phyloP scores from a whole-genome alignment of 495 filamentous ascomycete genomes.

The Aspergillus bridgeri region DNA sequence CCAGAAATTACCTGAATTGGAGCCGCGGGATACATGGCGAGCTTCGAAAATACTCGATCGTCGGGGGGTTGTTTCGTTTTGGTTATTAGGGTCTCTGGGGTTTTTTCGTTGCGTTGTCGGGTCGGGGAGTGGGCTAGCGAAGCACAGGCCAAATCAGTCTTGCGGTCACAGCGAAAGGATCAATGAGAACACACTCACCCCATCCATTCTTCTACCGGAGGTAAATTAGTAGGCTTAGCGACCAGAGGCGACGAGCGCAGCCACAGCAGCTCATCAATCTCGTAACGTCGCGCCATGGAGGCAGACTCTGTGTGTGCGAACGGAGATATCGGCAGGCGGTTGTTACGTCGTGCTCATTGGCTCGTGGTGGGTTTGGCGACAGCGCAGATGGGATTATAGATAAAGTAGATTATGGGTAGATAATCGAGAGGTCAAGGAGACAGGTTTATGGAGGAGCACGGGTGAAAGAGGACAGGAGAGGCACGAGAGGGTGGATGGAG shows the following conservation, averaged over 20 bases:
- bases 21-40: slow-evolving; percentile 59
- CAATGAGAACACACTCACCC: slow-evolving; percentile 55
- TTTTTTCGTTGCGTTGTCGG: slow-evolving; percentile 47
- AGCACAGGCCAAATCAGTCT: slow-evolving; percentile 25
- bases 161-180: slow-evolving; percentile 14
- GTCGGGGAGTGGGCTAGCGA: slow-evolving; percentile 43
- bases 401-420: too few species aligned
- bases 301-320: slow-evolving; percentile 27
- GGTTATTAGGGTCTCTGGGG: slow-evolving; percentile 41
- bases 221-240: slow-evolving; percentile 73
- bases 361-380: slow-evolving; percentile 16
- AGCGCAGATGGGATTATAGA: too few species aligned
- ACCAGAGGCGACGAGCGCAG: slow-evolving; percentile 83
- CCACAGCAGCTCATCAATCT: slow-evolving; percentile 69
- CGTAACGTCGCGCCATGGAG: slow-evolving; percentile 64
- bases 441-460: neutral
- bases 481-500: neutral
- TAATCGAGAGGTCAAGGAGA: neutral
- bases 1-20: slow-evolving; percentile 51
- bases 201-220: slow-evolving; percentile 97
- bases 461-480: neutral
- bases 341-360: slow-evolving; percentile 36
- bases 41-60: slow-evolving; percentile 59
- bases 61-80: slow-evolving; percentile 38
- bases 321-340: slow-evolving; percentile 18